phyloP scores from a whole-genome alignment of 163 green algal species.

The Scenedesmus sp. region DNA sequence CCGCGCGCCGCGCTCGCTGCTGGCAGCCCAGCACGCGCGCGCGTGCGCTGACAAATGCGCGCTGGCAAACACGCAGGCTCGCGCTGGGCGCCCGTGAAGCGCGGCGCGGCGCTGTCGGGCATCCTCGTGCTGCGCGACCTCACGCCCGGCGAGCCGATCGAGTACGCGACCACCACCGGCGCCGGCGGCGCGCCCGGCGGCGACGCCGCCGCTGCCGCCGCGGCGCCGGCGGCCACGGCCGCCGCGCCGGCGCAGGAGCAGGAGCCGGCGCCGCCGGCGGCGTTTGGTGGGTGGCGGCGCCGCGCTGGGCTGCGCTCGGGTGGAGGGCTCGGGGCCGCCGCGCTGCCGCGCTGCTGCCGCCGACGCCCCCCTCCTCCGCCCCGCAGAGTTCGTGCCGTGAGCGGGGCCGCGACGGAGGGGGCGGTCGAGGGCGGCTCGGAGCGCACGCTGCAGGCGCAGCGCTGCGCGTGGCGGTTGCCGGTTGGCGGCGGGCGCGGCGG shows the following conservation, averaged over 20 bases:
- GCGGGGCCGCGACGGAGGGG: too few species aligned
- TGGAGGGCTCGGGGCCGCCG: too few species aligned
- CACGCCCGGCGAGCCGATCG: conserved; percentile 53
- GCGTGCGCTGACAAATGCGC: neutral
- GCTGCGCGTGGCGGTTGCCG: too few species aligned
- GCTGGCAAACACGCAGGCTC: conserved; percentile 4
- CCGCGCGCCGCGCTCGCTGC: too few species aligned
- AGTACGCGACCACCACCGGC: conserved; percentile 53
- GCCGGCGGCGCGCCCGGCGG: conserved; percentile 24
- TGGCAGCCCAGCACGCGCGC: neutral
- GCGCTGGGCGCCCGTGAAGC: conserved; percentile 28
- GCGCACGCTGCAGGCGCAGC: too few species aligned
- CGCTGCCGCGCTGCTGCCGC: neutral
- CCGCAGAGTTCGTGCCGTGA: conserved; percentile 10
- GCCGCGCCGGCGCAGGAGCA: conserved; percentile 23
- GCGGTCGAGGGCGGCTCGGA: too few species aligned
- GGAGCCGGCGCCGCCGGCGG: conserved; percentile 72
- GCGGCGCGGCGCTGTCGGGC: conserved; percentile 39
- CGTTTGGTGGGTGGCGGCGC: conserved; percentile 69
- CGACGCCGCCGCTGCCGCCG: conserved; percentile 25
- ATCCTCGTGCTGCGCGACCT: conserved; percentile 61
- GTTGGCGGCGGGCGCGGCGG: too few species aligned
- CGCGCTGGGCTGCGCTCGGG: too few species aligned
- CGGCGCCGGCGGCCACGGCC: conserved; percentile 13
- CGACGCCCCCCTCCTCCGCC: neutral